Percentiles rank a stretch among this genome's conserved stretches.
Conservation (phyloP, 208 protist genomes). For the Trypanosoma boissoni region DNA sequence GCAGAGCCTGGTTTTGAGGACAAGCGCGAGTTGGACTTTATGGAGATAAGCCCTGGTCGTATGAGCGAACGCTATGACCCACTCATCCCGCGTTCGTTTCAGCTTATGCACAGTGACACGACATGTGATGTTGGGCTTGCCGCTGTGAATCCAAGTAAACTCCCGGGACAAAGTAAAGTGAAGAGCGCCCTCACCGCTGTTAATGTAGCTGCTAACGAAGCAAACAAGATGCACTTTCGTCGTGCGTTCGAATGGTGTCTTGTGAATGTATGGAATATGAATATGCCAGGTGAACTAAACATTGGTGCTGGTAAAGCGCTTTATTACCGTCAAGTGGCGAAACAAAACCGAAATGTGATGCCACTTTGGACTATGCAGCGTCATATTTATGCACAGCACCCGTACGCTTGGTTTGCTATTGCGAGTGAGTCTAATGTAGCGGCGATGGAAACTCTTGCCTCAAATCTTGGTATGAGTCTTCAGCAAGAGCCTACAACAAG, state of each 20-base stretch:
- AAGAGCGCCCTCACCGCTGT: slow-evolving; percentile 46
- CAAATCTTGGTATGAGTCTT: slow-evolving; percentile 56
- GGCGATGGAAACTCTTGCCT: slow-evolving; percentile 47
- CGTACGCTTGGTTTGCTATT: slow-evolving; percentile 88
- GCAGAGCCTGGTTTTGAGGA: slow-evolving; percentile 83
- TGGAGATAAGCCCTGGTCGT: slow-evolving; percentile 61
- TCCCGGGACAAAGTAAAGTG: slow-evolving; percentile 64
- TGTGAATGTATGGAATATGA: slow-evolving; percentile 89
- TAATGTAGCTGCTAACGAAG: slow-evolving; percentile 52
- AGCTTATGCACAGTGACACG: slow-evolving; percentile 80
- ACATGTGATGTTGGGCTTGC: slow-evolving; percentile 61
- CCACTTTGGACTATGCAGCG: slow-evolving; percentile 78
- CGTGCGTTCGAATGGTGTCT: slow-evolving; percentile 80
- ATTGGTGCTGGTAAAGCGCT: slow-evolving; percentile 78
- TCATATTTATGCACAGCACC: slow-evolving; percentile 78
- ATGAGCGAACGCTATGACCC: slow-evolving; percentile 72
- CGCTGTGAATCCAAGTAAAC: slow-evolving; percentile 40
- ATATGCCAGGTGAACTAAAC: slow-evolving; percentile 87
- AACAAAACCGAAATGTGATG: slow-evolving; percentile 83
- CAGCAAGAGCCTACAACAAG: slow-evolving; percentile 71
- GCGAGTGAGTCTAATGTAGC: slow-evolving; percentile 61
- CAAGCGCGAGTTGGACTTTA: slow-evolving; percentile 66
- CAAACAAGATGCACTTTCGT: slow-evolving; percentile 77
- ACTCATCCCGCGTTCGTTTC: slow-evolving; percentile 67
- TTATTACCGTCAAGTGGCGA: slow-evolving; percentile 79